phyloP scores from a whole-genome alignment of 192 early-diverging fungal species.

The Coemansia sp. region DNA sequence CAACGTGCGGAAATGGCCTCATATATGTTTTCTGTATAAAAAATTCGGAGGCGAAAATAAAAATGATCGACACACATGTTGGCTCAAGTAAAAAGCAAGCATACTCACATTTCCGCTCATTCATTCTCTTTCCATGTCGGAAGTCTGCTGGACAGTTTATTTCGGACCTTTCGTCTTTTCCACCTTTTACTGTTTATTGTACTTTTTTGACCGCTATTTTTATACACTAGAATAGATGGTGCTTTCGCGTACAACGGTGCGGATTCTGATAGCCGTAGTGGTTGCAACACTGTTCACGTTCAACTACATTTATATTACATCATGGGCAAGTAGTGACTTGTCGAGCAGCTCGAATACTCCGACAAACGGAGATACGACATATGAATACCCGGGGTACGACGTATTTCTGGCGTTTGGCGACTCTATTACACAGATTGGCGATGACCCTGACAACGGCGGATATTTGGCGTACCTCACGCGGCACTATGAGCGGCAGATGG shows the following conservation, averaged over 20 bases:
- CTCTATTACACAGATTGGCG: constrained; percentile 30
- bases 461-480: constrained; percentile 54
- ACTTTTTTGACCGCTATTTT: neutral
- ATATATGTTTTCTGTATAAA: too few species aligned
- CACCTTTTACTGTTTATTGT: neutral
- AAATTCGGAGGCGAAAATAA: too few species aligned
- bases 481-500: constrained; percentile 67
- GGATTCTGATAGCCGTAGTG: neutral
- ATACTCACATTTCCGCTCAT: too few species aligned
- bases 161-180: neutral
- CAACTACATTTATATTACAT: neutral
- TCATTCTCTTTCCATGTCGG: too few species aligned
- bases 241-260: neutral
- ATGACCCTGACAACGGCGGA: constrained; percentile 37
- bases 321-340: neutral
- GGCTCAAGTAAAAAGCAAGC: too few species aligned
- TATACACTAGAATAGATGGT: neutral
- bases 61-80: too few species aligned
- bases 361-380: neutral
- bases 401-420: constrained; percentile 33
- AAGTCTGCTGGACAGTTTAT: neutral
- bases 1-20: too few species aligned
- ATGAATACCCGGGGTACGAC: constrained; percentile 19
- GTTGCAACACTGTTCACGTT: neutral
- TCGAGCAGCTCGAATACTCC: neutral